Conservation (phyloP, 1,284 basidiomycete genomes). For the Trametes versicolor region DNA sequence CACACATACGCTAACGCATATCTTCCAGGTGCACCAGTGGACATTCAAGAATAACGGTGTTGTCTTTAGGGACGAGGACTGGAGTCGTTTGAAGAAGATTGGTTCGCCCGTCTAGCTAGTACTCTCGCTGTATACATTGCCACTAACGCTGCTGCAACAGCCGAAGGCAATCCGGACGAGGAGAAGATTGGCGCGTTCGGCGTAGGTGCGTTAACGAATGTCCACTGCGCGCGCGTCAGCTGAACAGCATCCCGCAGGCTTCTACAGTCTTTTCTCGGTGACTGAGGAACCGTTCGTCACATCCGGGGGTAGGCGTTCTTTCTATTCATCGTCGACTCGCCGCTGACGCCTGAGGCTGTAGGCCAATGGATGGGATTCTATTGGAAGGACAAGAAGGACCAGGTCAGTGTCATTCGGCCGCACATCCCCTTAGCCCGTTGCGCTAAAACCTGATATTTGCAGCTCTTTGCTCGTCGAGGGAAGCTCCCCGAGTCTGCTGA, state of each 20-base stretch:
- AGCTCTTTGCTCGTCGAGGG: slow-evolving; percentile 85
- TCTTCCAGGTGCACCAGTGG: slow-evolving; percentile 72
- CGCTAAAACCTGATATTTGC: slow-evolving; percentile 10
- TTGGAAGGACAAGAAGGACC: slow-evolving; percentile 94
- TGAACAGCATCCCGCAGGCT: slow-evolving; percentile 55
- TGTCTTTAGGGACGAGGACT: slow-evolving; percentile 84
- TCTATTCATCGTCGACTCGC: neutral
- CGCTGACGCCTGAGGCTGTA: slow-evolving; percentile 37
- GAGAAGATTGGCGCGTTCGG: slow-evolving; percentile 90
- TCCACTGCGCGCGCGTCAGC: neutral
- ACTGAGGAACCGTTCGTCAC: slow-evolving; percentile 96
- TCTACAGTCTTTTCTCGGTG: slow-evolving; percentile 84
- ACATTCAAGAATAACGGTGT: slow-evolving; percentile 91
- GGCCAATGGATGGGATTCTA: slow-evolving; percentile 96
- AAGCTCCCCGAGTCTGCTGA: slow-evolving; percentile 55
- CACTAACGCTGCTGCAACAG: slow-evolving; percentile 46
- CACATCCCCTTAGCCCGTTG: neutral
- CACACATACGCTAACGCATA: neutral
- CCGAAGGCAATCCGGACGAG: slow-evolving; percentile 87
- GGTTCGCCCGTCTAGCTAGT: slow-evolving; percentile 58
- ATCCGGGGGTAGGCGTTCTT: slow-evolving; percentile 69
- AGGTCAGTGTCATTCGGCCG: slow-evolving; percentile 51
- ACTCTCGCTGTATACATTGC: too few species aligned
- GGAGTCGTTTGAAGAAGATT: slow-evolving; percentile 90
- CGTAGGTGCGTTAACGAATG: slow-evolving; percentile 62